A percentile compares a stretch with the other conserved stretches of the same genome.
Evolutionary conservation across 768 basidiomycete species (phyloP).

Genomic region (Boletus coccyginus): DNA sequence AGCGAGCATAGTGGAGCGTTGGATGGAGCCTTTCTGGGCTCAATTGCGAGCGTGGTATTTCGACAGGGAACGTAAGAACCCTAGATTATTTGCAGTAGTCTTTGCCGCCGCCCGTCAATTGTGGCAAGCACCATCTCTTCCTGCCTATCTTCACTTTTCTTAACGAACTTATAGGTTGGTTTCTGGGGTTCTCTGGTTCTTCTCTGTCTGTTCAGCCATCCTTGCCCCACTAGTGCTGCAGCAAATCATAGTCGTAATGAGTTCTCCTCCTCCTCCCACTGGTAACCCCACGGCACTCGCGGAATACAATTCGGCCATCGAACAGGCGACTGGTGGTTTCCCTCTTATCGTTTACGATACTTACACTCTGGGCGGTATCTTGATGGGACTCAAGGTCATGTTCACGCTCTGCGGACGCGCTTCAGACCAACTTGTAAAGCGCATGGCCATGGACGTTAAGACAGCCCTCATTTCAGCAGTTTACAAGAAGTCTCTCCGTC

Average conservation of each 20-base stretch:
- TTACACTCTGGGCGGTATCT: slow-evolving; percentile 21
- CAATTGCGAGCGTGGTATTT: slow-evolving; percentile 19
- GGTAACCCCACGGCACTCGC: slow-evolving; percentile 21
- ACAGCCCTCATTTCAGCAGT: slow-evolving; percentile 28
- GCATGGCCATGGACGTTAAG: slow-evolving; percentile 30
- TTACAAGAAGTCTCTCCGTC: slow-evolving; percentile 30
- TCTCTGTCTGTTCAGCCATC: slow-evolving; percentile 22
- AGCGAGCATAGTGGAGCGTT: slow-evolving; percentile 21
- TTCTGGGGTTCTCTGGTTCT: slow-evolving; percentile 29
- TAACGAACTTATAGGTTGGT: slow-evolving; percentile 15
- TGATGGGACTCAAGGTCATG: slow-evolving; percentile 27
- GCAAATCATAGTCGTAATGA: slow-evolving; percentile 27
- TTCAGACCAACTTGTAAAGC: slow-evolving; percentile 28
- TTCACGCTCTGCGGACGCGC: slow-evolving; percentile 27
- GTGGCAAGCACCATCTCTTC: slow-evolving; percentile 12
- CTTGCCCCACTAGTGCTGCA: slow-evolving; percentile 26
- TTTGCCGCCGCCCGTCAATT: slow-evolving; percentile 14
- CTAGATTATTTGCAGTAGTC: slow-evolving; percentile 16
- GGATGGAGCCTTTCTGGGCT: slow-evolving; percentile 25
- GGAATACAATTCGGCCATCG: slow-evolving; percentile 17
- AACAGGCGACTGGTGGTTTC: slow-evolving; percentile 28
- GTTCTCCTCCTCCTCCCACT: slow-evolving; percentile 18
- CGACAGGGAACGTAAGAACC: slow-evolving; percentile 12
- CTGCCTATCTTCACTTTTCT: not conserved
- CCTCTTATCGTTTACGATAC: slow-evolving; percentile 26